phyloP scores from a whole-genome alignment of 192 early-diverging fungal species.

The Geosiphon pyriformis region DNA sequence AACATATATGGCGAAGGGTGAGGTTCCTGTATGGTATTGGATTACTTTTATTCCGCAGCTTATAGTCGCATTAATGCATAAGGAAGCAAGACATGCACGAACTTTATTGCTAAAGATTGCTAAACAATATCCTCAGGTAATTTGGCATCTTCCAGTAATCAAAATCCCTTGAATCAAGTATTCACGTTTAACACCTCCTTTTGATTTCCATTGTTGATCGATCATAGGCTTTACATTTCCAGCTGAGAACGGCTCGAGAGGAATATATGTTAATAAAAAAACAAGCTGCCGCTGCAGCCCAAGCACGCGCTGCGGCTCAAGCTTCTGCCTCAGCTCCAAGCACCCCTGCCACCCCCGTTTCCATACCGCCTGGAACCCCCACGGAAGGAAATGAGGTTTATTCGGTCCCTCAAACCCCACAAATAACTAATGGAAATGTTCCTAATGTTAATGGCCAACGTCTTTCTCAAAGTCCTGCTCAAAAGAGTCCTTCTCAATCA shows the following conservation, averaged over 20 bases:
- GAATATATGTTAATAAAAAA: constrained; percentile 70
- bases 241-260: constrained; percentile 87
- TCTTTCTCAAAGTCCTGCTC: background rate
- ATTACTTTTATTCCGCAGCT: constrained; percentile 97
- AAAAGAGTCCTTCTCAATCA: constrained; percentile 24
- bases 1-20: constrained; percentile 69
- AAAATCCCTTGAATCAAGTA: no score
- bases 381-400: constrained; percentile 10
- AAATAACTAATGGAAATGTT: background rate
- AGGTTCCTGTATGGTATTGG: constrained; percentile 96
- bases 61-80: constrained; percentile 67
- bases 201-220: background rate
- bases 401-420: constrained; percentile 8
- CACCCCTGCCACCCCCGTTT: constrained; percentile 33
- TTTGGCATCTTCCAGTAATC: background rate
- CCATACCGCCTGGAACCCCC: constrained; percentile 27
- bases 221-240: constrained; percentile 86
- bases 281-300: constrained; percentile 14
- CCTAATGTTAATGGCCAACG: constrained; percentile 25
- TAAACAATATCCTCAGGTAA: constrained; percentile 84
- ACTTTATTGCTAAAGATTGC: constrained; percentile 89
- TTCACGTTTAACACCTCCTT: no score
- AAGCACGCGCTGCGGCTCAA: constrained; percentile 8
- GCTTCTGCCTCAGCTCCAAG: constrained; percentile 12
- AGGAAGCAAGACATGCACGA: constrained; percentile 77